Base-by-base conservation (phyloP, 805 yeast species). In the Saccharomycopsis sp. region DNA sequence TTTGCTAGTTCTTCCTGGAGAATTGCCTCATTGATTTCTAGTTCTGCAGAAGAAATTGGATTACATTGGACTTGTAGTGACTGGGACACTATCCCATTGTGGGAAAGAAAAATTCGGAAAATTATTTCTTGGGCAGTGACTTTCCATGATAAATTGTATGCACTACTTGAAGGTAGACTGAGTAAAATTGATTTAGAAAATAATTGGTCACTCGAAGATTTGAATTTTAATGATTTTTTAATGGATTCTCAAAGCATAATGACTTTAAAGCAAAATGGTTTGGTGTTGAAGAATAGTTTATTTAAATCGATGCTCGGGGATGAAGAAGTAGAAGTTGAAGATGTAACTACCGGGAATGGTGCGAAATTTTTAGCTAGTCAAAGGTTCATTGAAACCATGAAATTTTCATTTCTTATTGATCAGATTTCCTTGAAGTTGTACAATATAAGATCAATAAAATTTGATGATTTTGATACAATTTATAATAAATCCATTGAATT, bases 71-170 rank as follows among this genome's bases (percentile, higher is more conserved):
- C 54, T 37, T 48, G 57, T 40, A 54, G 53, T 20, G 54, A 56
- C 14, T 55, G 58, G 57, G 16, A 39, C 5, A 55, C 54, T 2
- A 56, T 58, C 7, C 62, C 63, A 11, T 38, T 43, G 7, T 58
- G 63, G 63, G 63, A 59, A 42, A 41, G 58, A n/a, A 53, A 55
- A 29, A 41, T 56, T 8, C 44, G 61, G 7, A 58, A 56, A 29
- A 48, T 57, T 9, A 26, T 56, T 2, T 31, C 59, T 0, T 58
- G 62, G 60, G 45, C 54, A 4, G 51, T 59, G 9, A 52, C 56
- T 16, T 51, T 53, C 47, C 43, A 55, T 46, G 64, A 60, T 44
- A 56, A 57, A 44, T 49, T 57, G 34, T 48, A 53, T 44, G 50
- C 63, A 1, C 38, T 61, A 24, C 41, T 59, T 40, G 62, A 59